Conservation (phyloP, 2,329 filamentous ascomycete genomes). For the Aspergillus quadricinctus region DNA sequence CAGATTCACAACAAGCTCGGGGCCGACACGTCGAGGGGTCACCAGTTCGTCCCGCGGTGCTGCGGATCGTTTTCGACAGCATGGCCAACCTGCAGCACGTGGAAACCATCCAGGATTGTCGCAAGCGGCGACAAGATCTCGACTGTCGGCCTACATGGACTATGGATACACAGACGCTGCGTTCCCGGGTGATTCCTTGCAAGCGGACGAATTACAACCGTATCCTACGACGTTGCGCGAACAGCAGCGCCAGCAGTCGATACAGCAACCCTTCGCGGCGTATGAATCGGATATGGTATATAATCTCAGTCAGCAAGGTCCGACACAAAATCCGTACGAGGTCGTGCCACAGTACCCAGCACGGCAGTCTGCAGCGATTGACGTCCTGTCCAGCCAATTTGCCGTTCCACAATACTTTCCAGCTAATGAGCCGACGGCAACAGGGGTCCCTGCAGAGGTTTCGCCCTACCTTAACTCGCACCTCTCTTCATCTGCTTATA, state of each 20-base stretch:
- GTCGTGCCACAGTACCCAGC: slow-evolving; percentile 68
- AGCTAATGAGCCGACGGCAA: slow-evolving; percentile 59
- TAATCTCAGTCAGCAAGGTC: slow-evolving; percentile 62
- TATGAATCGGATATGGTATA: slow-evolving; percentile 72
- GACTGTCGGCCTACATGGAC: slow-evolving; percentile 39
- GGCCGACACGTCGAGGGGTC: slow-evolving; percentile 48
- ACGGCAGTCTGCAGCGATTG: slow-evolving; percentile 71
- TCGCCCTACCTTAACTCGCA: slow-evolving; percentile 63
- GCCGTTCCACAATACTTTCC: slow-evolving; percentile 71
- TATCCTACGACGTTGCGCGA: slow-evolving; percentile 64
- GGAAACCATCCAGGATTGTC: slow-evolving; percentile 33
- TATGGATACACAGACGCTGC: slow-evolving; percentile 57
- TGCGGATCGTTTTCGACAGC: slow-evolving; percentile 40
- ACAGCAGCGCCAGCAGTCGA: slow-evolving; percentile 44
- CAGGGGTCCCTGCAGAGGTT: slow-evolving; percentile 54
- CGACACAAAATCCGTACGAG: slow-evolving; percentile 65
- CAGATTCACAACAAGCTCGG: slow-evolving; percentile 50
- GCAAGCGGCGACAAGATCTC: slow-evolving; percentile 32
- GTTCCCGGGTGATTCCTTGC: slow-evolving; percentile 43
- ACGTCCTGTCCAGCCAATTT: slow-evolving; percentile 67
- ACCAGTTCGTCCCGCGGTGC: slow-evolving; percentile 48
- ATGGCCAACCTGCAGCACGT: slow-evolving; percentile 27
- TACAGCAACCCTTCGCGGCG: slow-evolving; percentile 43
- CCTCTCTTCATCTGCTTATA: slow-evolving; percentile 54
- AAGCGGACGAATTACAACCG: slow-evolving; percentile 51